Base-by-base conservation (phyloP, 2,329 filamentous ascomycete species). In the Mycocentrospora acerina region DNA sequence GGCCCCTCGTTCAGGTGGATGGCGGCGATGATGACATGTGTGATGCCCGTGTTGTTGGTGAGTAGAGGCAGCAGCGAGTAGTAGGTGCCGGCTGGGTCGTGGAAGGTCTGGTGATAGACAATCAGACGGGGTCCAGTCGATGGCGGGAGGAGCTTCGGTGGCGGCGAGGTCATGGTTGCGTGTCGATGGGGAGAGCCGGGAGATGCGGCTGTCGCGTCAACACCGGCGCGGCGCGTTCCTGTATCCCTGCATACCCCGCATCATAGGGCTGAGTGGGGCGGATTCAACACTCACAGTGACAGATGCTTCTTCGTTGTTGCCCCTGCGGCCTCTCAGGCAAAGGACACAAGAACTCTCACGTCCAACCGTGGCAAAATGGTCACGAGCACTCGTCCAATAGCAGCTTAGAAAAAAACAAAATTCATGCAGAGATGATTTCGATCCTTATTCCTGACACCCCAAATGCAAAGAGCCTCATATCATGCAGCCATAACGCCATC, bases 1-100 rank as follows among this genome's bases (percentile, higher is more conserved):
- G 86, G 81, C 5, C 78, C 74, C 24, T 72, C 73, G 64, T 93
- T 90, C 53, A 96, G 72, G 67, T 96, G 90, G 43, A 96, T 81
- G 10, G 90, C 90, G 5, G 88, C 88, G 32, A 96, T 71, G 53
- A 95, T 90, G 43, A 95, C 76, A 69, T 96, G 90, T 0, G 90
- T 95, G 33, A 82, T 69, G 7, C 79, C 78, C 4, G 80, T 82
- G 46, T 76, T 72, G 44, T 80, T 73, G 27, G 73, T 73, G 37
- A 83, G 62, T 28, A 86, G 71, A 0, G 83, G 82, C 1, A 84
- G 72, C 46, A 86, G 71, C 5, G 81, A 83, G 45, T 84, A 74
- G 48, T 79, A 78, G 22, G 70, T 71, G 35, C 75, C 72, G 42
- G 76, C 67, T 8, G 71, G 67, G 38, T 73, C 72, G 54, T 83